Percentiles rank a stretch among this genome's conserved stretches.
Conservation (phyloP, 169 alveolate species). For the Plasmodium vivax region DNA sequence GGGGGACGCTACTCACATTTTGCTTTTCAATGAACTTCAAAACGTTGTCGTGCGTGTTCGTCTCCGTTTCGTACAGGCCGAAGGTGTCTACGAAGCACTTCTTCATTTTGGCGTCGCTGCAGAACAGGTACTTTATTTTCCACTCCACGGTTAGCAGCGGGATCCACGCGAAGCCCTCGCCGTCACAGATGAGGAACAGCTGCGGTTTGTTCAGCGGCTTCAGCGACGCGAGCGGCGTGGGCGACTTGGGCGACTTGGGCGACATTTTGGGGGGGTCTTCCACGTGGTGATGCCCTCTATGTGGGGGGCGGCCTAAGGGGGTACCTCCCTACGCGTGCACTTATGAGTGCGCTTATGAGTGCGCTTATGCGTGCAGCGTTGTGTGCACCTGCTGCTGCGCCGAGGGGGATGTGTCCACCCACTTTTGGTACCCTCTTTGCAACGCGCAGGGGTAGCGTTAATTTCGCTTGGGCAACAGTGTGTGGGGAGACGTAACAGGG, state of each 20-base stretch:
- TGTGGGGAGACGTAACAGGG: too few species aligned
- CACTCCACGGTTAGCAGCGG: slow-evolving; percentile 12
- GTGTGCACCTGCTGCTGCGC: background rate
- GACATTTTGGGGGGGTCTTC: background rate
- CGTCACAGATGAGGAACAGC: slow-evolving; percentile 43
- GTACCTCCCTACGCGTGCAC: background rate
- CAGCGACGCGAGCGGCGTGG: too few species aligned
- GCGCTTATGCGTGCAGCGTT: background rate
- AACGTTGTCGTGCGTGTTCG: slow-evolving; percentile 16
- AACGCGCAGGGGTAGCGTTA: background rate
- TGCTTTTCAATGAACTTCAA: slow-evolving; percentile 32
- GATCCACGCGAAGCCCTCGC: slow-evolving; percentile 44
- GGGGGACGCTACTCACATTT: slow-evolving; percentile 5
- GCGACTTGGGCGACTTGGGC: too few species aligned
- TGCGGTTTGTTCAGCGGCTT: too few species aligned
- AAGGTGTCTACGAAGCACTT: slow-evolving; percentile 25
- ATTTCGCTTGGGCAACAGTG: background rate
- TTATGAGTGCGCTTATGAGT: background rate
- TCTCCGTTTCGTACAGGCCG: slow-evolving; percentile 20
- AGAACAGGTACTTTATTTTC: slow-evolving; percentile 61
- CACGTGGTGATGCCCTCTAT: too few species aligned
- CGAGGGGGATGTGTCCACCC: background rate
- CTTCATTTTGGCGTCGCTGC: slow-evolving; percentile 40
- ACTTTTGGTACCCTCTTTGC: background rate
- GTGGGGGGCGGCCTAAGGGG: background rate